Evolutionary conservation across 2,329 filamentous ascomycete genomes (phyloP).

Genomic region (Nannizziopsis arthrosporioides): DNA sequence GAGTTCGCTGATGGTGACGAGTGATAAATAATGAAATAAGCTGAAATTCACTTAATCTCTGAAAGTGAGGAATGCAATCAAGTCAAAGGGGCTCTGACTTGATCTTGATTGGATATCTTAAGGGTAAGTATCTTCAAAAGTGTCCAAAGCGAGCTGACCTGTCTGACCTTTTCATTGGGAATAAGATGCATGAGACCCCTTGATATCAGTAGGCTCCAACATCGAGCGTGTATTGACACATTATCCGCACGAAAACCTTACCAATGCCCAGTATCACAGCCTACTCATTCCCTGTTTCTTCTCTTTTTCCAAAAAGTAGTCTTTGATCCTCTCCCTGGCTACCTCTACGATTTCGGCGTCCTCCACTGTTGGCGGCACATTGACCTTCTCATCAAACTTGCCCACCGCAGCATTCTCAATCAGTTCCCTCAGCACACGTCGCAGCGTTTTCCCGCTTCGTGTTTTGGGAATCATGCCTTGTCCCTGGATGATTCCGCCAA

Average conservation of each 20-base stretch:
- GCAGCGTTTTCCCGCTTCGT: constrained; percentile 77
- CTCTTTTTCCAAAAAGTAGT: constrained; percentile 55
- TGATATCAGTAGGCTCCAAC: neutral
- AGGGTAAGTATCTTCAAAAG: too few relatives aligned
- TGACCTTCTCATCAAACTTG: constrained; percentile 59
- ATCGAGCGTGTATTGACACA: neutral
- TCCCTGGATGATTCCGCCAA: constrained; percentile 77
- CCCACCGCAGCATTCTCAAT: constrained; percentile 69
- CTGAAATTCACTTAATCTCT: too few relatives aligned
- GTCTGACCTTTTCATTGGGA: too few relatives aligned
- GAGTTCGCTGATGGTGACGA: too few relatives aligned
- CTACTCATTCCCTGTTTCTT: constrained; percentile 32
- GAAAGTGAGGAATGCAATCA: too few relatives aligned
- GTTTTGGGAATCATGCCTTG: constrained; percentile 86
- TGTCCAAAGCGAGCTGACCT: too few relatives aligned
- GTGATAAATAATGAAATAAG: too few relatives aligned
- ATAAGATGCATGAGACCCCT: too few relatives aligned
- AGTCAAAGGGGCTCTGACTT: too few relatives aligned
- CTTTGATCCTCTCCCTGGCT: constrained; percentile 56
- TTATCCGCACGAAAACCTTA: neutral
- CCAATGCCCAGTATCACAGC: constrained; percentile 24
- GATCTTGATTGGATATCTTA: too few relatives aligned
- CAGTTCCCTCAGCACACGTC: constrained; percentile 69
- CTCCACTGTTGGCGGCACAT: constrained; percentile 74
- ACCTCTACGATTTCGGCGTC: constrained; percentile 63